Evolutionary conservation across 2,329 filamentous ascomycete genomes (phyloP).

Genomic region (Huntiella moniliformis): DNA sequence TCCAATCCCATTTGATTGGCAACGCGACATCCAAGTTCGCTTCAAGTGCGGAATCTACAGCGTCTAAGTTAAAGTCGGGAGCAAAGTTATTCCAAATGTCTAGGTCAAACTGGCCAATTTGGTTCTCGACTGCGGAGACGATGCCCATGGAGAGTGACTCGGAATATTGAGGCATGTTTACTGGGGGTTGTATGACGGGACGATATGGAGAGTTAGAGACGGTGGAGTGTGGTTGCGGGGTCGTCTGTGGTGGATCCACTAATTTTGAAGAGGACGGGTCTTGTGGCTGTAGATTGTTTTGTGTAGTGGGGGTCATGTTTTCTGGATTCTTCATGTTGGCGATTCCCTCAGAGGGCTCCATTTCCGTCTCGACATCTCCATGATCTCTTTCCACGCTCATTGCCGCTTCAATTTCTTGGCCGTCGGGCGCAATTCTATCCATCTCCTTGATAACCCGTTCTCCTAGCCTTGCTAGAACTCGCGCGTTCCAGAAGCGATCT

Average conservation of each 20-base stretch:
- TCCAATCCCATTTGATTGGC: conserved; percentile 33
- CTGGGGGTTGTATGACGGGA: background rate
- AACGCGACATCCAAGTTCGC: conserved; percentile 35
- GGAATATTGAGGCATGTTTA: conserved; percentile 2
- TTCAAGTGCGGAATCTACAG: conserved; percentile 34
- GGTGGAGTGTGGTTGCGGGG: too few relatives aligned
- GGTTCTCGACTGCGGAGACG: background rate
- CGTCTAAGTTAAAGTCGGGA: conserved; percentile 33
- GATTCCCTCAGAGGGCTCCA: too few relatives aligned
- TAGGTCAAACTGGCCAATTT: conserved; percentile 7
- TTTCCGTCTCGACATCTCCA: too few relatives aligned
- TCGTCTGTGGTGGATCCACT: too few relatives aligned
- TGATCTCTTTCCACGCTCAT: background rate
- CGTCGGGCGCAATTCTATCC: conserved; percentile 30
- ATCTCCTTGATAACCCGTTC: conserved; percentile 37
- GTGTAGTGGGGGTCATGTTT: background rate
- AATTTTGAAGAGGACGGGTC: too few relatives aligned
- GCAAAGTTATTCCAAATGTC: conserved; percentile 22
- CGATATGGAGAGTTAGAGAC: too few relatives aligned
- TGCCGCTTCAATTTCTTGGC: conserved; percentile 20
- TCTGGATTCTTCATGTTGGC: too few relatives aligned
- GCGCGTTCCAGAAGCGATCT: conserved; percentile 39
- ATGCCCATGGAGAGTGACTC: background rate
- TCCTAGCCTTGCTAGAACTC: conserved; percentile 34
- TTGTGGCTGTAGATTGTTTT: too few relatives aligned